Evolutionary conservation across 495 filamentous ascomycete species (phyloP).

Genomic region (Penicillium samsonianum): DNA sequence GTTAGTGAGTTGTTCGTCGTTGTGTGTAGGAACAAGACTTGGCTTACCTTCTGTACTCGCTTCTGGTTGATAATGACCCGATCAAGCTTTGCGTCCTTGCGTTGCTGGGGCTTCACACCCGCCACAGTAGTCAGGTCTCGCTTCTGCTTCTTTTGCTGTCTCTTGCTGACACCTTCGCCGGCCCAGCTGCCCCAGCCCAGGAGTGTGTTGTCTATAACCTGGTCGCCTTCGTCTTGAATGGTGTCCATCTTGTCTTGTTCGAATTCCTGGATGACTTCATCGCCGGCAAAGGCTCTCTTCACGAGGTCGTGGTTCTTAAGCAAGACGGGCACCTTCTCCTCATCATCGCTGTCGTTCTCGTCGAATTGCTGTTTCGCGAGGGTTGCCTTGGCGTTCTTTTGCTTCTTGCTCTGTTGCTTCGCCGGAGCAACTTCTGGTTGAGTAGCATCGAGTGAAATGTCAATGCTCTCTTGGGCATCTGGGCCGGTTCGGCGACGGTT

Average conservation of each 20-base stretch:
- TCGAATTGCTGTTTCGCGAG: slow-evolving; percentile 25
- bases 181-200: slow-evolving; percentile 93
- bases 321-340: slow-evolving; percentile 61
- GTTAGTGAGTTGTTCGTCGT: slow-evolving; percentile 27
- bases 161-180: slow-evolving; percentile 73
- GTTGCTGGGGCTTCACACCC: slow-evolving; percentile 73
- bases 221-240: slow-evolving; percentile 77
- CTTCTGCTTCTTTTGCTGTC: slow-evolving; percentile 60
- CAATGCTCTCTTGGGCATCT: slow-evolving; percentile 40
- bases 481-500: slow-evolving; percentile 38
- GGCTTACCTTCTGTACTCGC: slow-evolving; percentile 77
- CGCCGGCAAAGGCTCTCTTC: slow-evolving; percentile 82
- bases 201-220: slow-evolving; percentile 79
- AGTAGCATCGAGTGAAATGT: slow-evolving; percentile 40
- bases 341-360: slow-evolving; percentile 54
- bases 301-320: slow-evolving; percentile 80
- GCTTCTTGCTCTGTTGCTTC: slow-evolving; percentile 20
- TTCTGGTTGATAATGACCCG: slow-evolving; percentile 94
- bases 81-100: slow-evolving; percentile 79
- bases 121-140: slow-evolving; percentile 67
- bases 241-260: slow-evolving; percentile 74
- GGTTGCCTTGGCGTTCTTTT: slow-evolving; percentile 23
- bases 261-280: slow-evolving; percentile 85
- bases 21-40: background rate
- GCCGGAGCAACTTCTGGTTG: slow-evolving; percentile 23